These are phyloP conservation scores for Turritis glabra DNA, from an alignment of 345 rosid species.

Conservation along the genomic window DNA sequence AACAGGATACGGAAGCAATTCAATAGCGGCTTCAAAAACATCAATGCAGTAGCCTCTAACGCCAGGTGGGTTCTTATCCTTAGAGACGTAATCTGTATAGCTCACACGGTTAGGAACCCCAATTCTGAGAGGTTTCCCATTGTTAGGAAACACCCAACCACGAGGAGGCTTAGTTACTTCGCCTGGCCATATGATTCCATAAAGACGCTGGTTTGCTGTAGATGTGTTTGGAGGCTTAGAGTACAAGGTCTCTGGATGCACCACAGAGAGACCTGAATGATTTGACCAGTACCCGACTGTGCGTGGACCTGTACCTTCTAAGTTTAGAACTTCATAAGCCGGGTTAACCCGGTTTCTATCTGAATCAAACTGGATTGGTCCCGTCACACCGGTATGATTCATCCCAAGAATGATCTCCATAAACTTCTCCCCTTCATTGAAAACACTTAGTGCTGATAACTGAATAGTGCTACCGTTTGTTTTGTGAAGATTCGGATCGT, in stretches of 20 bases:
- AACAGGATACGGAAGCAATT: slow-evolving; percentile 89
- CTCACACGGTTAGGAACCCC: slow-evolving; percentile 79
- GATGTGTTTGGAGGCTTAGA: slow-evolving; percentile 58
- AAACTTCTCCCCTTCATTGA: slow-evolving; percentile 71
- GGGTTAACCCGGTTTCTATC: slow-evolving; percentile 70
- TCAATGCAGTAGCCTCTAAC: slow-evolving; percentile 88
- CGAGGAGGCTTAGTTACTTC: slow-evolving; percentile 57
- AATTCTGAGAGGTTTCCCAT: slow-evolving; percentile 70
- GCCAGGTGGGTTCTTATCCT: slow-evolving; percentile 72
- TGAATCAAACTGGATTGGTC: slow-evolving; percentile 57
- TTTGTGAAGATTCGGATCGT: slow-evolving; percentile 58
- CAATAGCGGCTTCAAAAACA: slow-evolving; percentile 89
- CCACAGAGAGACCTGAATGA: slow-evolving; percentile 70
- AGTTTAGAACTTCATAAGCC: slow-evolving; percentile 77
- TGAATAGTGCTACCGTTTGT: slow-evolving; percentile 52
- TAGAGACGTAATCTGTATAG: slow-evolving; percentile 55
- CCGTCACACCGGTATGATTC: slow-evolving; percentile 78
- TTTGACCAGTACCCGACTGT: slow-evolving; percentile 95
- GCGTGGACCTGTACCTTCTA: slow-evolving; percentile 70
- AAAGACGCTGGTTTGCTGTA: slow-evolving; percentile 55
- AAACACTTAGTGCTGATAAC: slow-evolving; percentile 59
- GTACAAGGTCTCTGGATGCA: slow-evolving; percentile 66
- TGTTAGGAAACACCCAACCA: slow-evolving; percentile 97
- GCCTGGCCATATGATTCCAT: slow-evolving; percentile 85
- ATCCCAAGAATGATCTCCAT: slow-evolving; percentile 56